phyloP scores from a whole-genome alignment of 306 rosid genomes.

The Lathyrus tuberosus region DNA sequence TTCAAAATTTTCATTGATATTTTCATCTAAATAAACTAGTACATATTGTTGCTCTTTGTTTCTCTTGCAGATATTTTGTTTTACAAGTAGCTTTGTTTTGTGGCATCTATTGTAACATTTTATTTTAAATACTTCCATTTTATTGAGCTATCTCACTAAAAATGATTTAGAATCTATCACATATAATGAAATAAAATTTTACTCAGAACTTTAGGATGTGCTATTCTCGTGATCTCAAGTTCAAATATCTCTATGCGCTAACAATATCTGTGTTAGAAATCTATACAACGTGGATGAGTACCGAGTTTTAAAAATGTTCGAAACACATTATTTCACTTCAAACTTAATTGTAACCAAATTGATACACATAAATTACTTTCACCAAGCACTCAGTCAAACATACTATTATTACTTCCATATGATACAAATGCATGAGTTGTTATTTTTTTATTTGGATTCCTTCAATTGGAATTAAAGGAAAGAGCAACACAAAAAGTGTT shows the following conservation, averaged over 20 bases:
- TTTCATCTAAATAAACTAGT: slow-evolving; percentile 36
- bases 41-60: slow-evolving; percentile 38
- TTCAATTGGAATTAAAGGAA: slow-evolving; percentile 26
- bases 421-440: not conserved
- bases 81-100: slow-evolving; percentile 22
- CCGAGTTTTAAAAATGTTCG: no score
- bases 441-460: slow-evolving; percentile 21
- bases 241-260: no score
- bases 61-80: slow-evolving; percentile 31
- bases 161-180: not conserved
- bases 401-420: not conserved
- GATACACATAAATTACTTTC: not conserved
- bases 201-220: no score
- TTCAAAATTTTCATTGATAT: slow-evolving; percentile 34
- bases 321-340: no score
- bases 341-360: no score
- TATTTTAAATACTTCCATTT: slow-evolving; percentile 29
- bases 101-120: slow-evolving; percentile 31
- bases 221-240: no score
- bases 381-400: not conserved
- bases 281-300: no score
- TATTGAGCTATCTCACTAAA: no score
- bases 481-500: not conserved
- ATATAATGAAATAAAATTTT: no score
- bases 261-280: no score